Evolutionary conservation across 1,284 basidiomycete genomes (phyloP).

Genomic region (Ceratobasidium sp.): DNA sequence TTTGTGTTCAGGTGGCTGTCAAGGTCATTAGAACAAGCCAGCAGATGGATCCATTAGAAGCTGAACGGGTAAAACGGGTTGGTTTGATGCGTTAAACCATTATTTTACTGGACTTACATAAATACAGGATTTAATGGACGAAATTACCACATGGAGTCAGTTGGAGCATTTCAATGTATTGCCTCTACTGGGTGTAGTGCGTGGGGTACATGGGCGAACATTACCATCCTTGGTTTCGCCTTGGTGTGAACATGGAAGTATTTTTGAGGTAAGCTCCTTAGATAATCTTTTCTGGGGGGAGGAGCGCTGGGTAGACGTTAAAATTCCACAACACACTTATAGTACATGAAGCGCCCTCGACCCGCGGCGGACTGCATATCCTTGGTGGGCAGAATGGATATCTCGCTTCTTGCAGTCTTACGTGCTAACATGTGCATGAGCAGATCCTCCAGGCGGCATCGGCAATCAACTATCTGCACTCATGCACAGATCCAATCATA

Average conservation of each 20-base stretch:
- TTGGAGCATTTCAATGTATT: conserved; percentile 34
- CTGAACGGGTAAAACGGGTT: background rate
- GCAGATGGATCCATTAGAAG: background rate
- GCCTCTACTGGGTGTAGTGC: conserved; percentile 11
- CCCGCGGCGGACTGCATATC: conserved; percentile 28
- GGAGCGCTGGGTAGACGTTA: background rate
- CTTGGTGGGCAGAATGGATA: background rate
- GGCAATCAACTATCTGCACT: conserved; percentile 27
- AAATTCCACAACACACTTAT: background rate
- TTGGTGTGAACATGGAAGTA: conserved; percentile 32
- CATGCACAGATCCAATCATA: conserved; percentile 6
- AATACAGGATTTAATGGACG: conserved; percentile 28
- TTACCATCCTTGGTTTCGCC: conserved; percentile 35
- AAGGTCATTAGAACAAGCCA: conserved; percentile 7
- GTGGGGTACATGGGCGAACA: background rate
- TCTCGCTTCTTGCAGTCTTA: background rate
- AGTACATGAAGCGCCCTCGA: background rate
- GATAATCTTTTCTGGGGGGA: no score
- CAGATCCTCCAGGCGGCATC: conserved; percentile 33
- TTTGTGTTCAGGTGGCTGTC: conserved; percentile 14
- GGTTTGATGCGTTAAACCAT: background rate
- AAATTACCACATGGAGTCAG: conserved; percentile 27
- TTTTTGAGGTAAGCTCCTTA: background rate
- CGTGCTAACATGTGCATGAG: background rate
- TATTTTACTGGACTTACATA: background rate